These are phyloP conservation scores for Aspergillus jensenii DNA, from an alignment of 2,329 filamentous ascomycete species.

Conservation along the genomic window DNA sequence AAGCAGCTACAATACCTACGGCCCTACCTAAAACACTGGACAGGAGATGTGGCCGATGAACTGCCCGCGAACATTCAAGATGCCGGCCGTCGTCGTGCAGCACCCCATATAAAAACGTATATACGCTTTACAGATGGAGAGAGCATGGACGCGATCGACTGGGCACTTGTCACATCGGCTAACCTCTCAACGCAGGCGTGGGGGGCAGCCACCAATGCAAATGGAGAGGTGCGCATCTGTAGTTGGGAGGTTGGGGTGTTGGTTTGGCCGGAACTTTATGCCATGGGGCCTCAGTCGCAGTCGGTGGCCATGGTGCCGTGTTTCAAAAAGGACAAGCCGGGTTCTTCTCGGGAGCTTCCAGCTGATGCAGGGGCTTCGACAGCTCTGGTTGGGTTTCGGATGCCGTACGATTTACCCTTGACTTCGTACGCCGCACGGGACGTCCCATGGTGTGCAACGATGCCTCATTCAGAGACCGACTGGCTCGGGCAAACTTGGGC, in stretches of 20 bases:
- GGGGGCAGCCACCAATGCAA: constrained; percentile 63
- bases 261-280: constrained; percentile 68
- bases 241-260: constrained; percentile 84
- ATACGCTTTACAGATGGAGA: constrained; percentile 57
- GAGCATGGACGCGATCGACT: constrained; percentile 61
- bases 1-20: constrained; percentile 73
- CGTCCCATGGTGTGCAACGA: constrained; percentile 73
- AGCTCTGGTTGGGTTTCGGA: constrained; percentile 64
- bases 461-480: constrained; percentile 58
- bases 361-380: constrained; percentile 13
- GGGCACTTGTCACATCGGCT: constrained; percentile 87
- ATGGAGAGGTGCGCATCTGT: constrained; percentile 66
- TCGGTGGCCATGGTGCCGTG: constrained; percentile 64
- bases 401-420: constrained; percentile 81
- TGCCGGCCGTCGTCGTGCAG: constrained; percentile 66
- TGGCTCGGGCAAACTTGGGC: constrained; percentile 51
- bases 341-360: neutral
- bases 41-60: constrained; percentile 50
- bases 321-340: constrained; percentile 63
- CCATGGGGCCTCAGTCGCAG: neutral
- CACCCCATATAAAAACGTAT: constrained; percentile 89
- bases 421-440: constrained; percentile 63
- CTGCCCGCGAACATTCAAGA: constrained; percentile 33
- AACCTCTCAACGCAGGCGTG: constrained; percentile 88
- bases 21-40: constrained; percentile 74